Evolutionary conservation across 257 asterid species (phyloP).

Genomic region (Avicennia marina): DNA sequence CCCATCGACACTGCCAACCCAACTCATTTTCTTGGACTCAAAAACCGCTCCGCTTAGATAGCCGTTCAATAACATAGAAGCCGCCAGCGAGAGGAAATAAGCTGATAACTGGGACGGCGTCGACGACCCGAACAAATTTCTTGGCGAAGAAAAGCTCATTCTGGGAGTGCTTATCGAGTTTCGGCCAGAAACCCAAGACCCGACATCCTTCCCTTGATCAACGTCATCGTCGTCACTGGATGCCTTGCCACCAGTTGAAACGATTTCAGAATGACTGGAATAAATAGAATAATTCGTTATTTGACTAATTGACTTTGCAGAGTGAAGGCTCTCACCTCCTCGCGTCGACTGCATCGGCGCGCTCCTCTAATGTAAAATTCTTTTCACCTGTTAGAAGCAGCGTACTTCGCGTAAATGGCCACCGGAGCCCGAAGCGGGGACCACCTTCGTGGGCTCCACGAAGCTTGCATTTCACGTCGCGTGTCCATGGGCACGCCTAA

Average conservation of each 20-base stretch:
- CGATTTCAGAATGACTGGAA: background rate
- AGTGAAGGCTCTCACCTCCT: no score
- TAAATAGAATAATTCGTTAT: no score
- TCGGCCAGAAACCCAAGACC: constrained; percentile 5
- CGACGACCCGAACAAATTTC: constrained; percentile 24
- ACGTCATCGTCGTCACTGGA: background rate
- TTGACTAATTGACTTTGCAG: no score
- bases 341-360: no score
- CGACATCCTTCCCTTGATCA: constrained; percentile 6
- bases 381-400: no score
- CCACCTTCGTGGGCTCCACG: no score
- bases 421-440: no score
- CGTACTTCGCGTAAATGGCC: no score
- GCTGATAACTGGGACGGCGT: background rate
- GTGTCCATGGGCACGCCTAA: constrained; percentile 5
- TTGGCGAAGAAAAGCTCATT: constrained; percentile 32
- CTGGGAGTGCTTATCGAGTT: constrained; percentile 31
- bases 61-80: background rate
- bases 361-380: no score
- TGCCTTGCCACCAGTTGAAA: background rate
- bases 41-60: no score
- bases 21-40: constrained; percentile 31
- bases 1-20: constrained; percentile 44
- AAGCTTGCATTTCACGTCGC: no score
- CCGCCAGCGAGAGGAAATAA: background rate